These are phyloP conservation scores for Calonectria pseudoturangicola DNA, from an alignment of 2,329 filamentous ascomycete genomes.

Conservation along the genomic window DNA sequence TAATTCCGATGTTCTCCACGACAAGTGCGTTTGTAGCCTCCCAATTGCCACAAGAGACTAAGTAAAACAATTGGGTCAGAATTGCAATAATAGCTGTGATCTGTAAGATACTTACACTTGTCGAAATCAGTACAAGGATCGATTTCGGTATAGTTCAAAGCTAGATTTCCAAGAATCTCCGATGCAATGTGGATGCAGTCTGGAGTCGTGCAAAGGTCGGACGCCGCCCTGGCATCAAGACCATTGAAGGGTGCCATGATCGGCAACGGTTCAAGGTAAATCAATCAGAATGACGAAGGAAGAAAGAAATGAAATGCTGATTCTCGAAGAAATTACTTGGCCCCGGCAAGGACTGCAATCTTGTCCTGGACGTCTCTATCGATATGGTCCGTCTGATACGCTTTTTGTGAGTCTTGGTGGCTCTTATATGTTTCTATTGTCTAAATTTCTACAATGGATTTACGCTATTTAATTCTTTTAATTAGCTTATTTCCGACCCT, in stretches of 20 bases:
- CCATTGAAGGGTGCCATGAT: slow-evolving; percentile 24
- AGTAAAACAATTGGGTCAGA: background rate
- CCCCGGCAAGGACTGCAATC: background rate
- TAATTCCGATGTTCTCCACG: background rate
- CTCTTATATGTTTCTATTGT: background rate
- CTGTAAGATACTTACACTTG: slow-evolving; percentile 62
- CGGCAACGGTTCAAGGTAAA: background rate
- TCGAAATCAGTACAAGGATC: slow-evolving; percentile 84
- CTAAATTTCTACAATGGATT: background rate
- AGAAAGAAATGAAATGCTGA: background rate
- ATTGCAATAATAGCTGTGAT: slow-evolving; percentile 47
- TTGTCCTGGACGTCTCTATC: background rate
- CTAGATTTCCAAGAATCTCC: slow-evolving; percentile 56
- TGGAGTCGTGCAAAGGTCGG: slow-evolving; percentile 48
- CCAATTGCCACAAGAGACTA: slow-evolving; percentile 74
- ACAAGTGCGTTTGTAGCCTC: slow-evolving; percentile 55
- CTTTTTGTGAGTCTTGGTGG: too few relatives aligned
- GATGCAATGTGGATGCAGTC: slow-evolving; percentile 58
- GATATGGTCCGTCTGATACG: background rate
- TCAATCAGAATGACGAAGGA: background rate
- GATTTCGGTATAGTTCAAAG: slow-evolving; percentile 72
- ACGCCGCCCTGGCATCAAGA: background rate
- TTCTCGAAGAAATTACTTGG: background rate
- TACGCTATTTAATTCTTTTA: too few relatives aligned
- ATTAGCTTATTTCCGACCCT: background rate